phyloP scores from a whole-genome alignment of 129 eudicot species.

The Lactuca saligna region DNA sequence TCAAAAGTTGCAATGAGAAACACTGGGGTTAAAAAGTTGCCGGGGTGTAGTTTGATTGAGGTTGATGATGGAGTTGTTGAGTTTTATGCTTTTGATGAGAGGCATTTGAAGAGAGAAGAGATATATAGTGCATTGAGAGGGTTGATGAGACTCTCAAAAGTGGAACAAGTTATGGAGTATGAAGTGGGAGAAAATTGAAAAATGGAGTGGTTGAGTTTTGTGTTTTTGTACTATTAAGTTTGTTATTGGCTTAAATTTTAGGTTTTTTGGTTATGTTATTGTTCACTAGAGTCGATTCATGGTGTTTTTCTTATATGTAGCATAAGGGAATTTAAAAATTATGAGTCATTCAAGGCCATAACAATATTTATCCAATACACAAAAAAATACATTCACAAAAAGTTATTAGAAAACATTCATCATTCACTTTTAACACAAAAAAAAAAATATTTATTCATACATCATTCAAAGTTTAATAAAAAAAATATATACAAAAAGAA shows the following conservation, averaged over 20 bases:
- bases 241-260: neutral
- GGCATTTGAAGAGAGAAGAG: slow-evolving; percentile 52
- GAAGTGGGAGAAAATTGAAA: slow-evolving; percentile 7
- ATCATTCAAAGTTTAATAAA: too few relatives aligned
- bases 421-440: too few relatives aligned
- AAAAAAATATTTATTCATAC: too few relatives aligned
- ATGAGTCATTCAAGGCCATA: too few relatives aligned
- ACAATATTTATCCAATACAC: too few relatives aligned
- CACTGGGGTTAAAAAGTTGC: slow-evolving; percentile 56
- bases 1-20: slow-evolving; percentile 74
- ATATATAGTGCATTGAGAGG: slow-evolving; percentile 47
- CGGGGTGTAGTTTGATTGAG: slow-evolving; percentile 71
- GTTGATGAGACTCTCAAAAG: slow-evolving; percentile 44
- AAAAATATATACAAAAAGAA: too few relatives aligned
- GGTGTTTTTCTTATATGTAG: neutral
- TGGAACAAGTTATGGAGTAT: slow-evolving; percentile 22
- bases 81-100: slow-evolving; percentile 69
- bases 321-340: too few relatives aligned
- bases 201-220: neutral
- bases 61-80: slow-evolving; percentile 50
- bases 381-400: too few relatives aligned
- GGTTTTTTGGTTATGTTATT: neutral
- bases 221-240: neutral
- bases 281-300: neutral
- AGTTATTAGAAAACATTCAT: too few relatives aligned